Evolutionary conservation across 257 asterid species (phyloP).

Genomic region (Ligustrum vulgare): DNA sequence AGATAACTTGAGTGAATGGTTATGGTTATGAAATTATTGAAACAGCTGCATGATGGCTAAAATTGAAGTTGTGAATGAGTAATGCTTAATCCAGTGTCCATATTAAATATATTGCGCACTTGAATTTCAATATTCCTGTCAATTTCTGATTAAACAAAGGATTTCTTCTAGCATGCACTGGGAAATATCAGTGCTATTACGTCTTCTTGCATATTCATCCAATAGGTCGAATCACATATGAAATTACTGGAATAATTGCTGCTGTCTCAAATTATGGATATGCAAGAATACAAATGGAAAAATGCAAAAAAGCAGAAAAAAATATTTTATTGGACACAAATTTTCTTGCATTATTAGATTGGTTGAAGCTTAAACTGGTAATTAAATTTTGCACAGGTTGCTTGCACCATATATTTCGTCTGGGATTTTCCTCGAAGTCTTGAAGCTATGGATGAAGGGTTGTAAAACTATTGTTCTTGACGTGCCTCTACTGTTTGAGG

Average conservation of each 20-base stretch:
- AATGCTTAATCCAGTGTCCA: neutral
- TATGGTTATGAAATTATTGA: too few species aligned
- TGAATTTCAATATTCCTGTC: neutral
- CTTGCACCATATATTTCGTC: constrained; percentile 80
- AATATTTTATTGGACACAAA: neutral
- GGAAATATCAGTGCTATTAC: neutral
- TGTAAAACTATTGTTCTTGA: constrained; percentile 73
- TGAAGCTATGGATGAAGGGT: constrained; percentile 83
- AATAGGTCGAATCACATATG: neutral
- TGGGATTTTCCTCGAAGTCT: constrained; percentile 64
- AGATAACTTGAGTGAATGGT: neutral
- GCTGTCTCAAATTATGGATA: neutral
- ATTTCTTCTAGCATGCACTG: neutral
- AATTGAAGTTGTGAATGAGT: neutral
- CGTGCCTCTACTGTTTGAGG: constrained; percentile 91
- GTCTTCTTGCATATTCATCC: neutral
- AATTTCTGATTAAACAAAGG: neutral
- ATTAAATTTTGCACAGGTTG: constrained; percentile 45
- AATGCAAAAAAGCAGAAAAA: neutral
- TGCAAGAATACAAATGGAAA: neutral
- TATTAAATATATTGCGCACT: neutral
- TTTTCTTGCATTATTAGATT: neutral
- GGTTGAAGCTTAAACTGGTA: neutral
- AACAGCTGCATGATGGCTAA: too few species aligned
- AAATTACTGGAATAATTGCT: neutral